Percentiles rank a stretch among this genome's conserved stretches.
phyloP scores from a whole-genome alignment of 225 moss, liverwort and hornwort species.

The Marchantia polymorpha region DNA sequence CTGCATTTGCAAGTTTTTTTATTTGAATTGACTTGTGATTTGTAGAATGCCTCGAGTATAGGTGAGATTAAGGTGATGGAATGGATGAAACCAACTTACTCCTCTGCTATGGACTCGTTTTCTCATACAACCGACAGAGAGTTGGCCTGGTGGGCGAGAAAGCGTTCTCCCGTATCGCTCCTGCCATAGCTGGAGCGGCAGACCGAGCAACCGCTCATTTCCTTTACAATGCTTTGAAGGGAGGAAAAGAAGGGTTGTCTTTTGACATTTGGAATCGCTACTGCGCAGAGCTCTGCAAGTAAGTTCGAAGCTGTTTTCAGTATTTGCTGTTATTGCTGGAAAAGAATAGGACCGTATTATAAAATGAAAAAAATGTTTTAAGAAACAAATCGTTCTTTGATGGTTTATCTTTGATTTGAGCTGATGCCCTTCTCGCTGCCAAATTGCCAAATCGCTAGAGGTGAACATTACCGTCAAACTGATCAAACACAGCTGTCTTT shows the following conservation, averaged over 20 bases:
- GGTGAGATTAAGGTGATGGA: background rate
- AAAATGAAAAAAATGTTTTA: no score
- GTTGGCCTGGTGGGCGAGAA: conserved; percentile 80
- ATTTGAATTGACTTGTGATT: no score
- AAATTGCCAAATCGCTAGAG: background rate
- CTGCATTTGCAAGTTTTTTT: background rate
- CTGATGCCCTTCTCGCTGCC: background rate
- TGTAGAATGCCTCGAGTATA: no score
- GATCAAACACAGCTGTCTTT: background rate
- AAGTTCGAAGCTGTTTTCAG: conserved; percentile 20
- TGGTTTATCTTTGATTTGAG: background rate
- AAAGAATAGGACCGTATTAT: no score
- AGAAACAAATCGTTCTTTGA: no score
- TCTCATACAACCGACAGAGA: conserved; percentile 43
- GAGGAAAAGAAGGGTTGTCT: conserved; percentile 54
- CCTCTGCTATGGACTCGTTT: background rate
- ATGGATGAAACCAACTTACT: background rate
- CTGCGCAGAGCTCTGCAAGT: conserved; percentile 71
- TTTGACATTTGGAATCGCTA: conserved; percentile 78
- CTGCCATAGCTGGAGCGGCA: conserved; percentile 85
- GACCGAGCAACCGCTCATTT: conserved; percentile 74
- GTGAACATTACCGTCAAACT: background rate
- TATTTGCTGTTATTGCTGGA: background rate
- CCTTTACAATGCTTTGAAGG: conserved; percentile 55
- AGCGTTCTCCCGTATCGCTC: conserved; percentile 79